These are phyloP conservation scores for Blastobotrys capitulatus DNA, from an alignment of 1,139 yeast species.

Conservation along the genomic window DNA sequence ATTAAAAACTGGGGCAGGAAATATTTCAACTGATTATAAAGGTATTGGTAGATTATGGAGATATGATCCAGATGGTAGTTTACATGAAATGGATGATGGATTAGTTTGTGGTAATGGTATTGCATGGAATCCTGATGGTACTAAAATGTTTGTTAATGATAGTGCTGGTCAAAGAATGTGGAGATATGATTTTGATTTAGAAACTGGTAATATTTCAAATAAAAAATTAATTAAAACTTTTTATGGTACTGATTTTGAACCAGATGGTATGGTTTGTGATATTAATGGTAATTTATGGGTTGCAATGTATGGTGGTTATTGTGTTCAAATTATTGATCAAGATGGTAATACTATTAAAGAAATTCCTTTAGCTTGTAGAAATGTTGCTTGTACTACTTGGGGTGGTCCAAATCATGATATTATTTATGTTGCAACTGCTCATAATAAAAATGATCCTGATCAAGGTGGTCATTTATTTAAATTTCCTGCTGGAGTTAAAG, in stretches of 20 bases:
- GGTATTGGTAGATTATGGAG: constrained; percentile 35
- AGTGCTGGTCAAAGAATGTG: constrained; percentile 56
- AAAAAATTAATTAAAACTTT: constrained; percentile 39
- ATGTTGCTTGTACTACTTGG: constrained; percentile 61
- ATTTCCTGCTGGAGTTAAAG: constrained; percentile 33
- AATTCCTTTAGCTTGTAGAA: constrained; percentile 51
- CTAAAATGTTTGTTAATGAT: constrained; percentile 64
- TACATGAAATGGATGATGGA: constrained; percentile 20
- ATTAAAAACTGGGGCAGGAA: constrained; percentile 24
- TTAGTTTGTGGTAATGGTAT: constrained; percentile 53
- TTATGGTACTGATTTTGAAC: constrained; percentile 45
- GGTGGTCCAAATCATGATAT: constrained; percentile 59
- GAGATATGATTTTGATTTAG: constrained; percentile 53
- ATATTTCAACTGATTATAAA: constrained; percentile 20
- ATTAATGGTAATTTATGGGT: constrained; percentile 53
- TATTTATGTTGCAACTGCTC: constrained; percentile 63
- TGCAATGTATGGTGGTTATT: constrained; percentile 58
- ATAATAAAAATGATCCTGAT: constrained; percentile 45
- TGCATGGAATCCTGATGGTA: constrained; percentile 52
- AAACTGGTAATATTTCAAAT: constrained; percentile 42
- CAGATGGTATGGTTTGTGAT: constrained; percentile 75
- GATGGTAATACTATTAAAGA: constrained; percentile 48
- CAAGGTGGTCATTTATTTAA: constrained; percentile 50
- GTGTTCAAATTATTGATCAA: constrained; percentile 44
- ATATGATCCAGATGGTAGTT: constrained; percentile 30